Percentiles rank a stretch among this genome's conserved stretches.
Evolutionary conservation across 1,139 yeast species (phyloP).

Genomic region (Yamadazyma jaroonii): DNA sequence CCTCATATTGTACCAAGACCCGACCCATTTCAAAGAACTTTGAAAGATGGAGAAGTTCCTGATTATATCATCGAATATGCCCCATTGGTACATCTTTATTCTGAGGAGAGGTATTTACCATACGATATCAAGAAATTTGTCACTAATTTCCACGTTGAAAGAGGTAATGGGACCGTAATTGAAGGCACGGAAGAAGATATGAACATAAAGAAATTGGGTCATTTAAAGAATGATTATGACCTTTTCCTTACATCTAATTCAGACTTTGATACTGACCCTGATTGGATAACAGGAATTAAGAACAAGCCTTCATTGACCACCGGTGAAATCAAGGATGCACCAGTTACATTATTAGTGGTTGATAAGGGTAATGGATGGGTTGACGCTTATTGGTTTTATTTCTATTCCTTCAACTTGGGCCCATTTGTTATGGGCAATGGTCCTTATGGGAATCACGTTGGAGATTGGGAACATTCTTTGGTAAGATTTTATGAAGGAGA

Average conservation of each 20-base stretch:
- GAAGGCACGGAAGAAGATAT: slow-evolving; percentile 34
- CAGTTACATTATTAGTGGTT: slow-evolving; percentile 77
- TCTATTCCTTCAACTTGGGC: slow-evolving; percentile 90
- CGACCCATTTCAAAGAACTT: slow-evolving; percentile 24
- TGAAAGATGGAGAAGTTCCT: slow-evolving; percentile 64
- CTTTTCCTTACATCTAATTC: slow-evolving; percentile 62
- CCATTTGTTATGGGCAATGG: slow-evolving; percentile 98
- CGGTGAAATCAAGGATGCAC: slow-evolving; percentile 73
- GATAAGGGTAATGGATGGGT: slow-evolving; percentile 93
- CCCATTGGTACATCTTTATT: slow-evolving; percentile 81
- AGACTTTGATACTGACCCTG: slow-evolving; percentile 75
- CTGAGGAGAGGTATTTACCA: slow-evolving; percentile 86
- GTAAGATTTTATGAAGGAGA: slow-evolving; percentile 79
- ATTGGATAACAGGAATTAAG: slow-evolving; percentile 76
- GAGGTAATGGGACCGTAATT: slow-evolving; percentile 46
- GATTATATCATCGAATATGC: slow-evolving; percentile 68
- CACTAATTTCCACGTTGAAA: slow-evolving; percentile 53
- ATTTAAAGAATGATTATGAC: slow-evolving; percentile 26
- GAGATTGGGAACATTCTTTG: slow-evolving; percentile 97
- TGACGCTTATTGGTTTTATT: slow-evolving; percentile 95
- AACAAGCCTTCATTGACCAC: slow-evolving; percentile 69
- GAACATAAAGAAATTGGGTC: slow-evolving; percentile 36
- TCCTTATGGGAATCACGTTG: slow-evolving; percentile 95
- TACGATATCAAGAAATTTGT: slow-evolving; percentile 75
- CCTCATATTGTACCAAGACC: slow-evolving; percentile 41